Evolutionary conservation across 78 protist species (phyloP).

Genomic region (Chrysochromulina parva): DNA sequence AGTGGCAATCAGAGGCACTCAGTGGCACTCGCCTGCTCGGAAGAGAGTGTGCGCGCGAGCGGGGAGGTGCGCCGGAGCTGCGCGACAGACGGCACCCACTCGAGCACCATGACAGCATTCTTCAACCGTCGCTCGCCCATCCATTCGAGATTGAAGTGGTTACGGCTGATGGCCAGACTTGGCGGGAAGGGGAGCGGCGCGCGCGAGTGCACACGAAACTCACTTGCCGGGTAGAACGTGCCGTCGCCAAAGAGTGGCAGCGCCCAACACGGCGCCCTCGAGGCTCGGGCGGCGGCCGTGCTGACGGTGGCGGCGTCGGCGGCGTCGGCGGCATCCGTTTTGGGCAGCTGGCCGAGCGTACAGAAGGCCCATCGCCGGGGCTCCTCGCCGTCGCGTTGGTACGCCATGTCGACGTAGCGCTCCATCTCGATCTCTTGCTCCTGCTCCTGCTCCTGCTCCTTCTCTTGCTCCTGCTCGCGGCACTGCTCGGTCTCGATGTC

Average conservation of each 20-base stretch:
- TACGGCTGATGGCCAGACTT: background rate
- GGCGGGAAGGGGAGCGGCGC: conserved; percentile 36
- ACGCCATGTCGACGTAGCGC: conserved; percentile 33
- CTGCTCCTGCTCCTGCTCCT: conserved; percentile 50
- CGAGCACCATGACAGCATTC: conserved; percentile 56
- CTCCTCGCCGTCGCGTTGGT: conserved; percentile 35
- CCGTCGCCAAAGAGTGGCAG: background rate
- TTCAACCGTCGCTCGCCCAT: conserved; percentile 60
- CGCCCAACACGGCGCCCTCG: too few relatives aligned
- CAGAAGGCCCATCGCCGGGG: conserved; percentile 23
- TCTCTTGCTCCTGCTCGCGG: conserved; percentile 46
- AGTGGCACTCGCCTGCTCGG: too few relatives aligned
- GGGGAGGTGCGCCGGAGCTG: background rate
- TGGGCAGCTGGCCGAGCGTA: background rate
- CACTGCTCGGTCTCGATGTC: background rate
- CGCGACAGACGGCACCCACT: conserved; percentile 43
- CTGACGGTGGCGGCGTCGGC: too few relatives aligned
- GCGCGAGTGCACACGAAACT: conserved; percentile 14
- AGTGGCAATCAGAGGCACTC: too few relatives aligned
- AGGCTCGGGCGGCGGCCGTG: too few relatives aligned
- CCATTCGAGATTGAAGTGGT: conserved; percentile 61
- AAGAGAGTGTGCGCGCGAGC: too few relatives aligned
- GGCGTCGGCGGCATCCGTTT: background rate
- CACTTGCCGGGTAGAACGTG: conserved; percentile 23
- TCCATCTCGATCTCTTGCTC: conserved; percentile 57